A percentile compares a stretch with the other conserved stretches of the same genome.
These are phyloP conservation scores for Aspergillus jensenii DNA, from an alignment of 2,329 filamentous ascomycete genomes.

Conservation along the genomic window DNA sequence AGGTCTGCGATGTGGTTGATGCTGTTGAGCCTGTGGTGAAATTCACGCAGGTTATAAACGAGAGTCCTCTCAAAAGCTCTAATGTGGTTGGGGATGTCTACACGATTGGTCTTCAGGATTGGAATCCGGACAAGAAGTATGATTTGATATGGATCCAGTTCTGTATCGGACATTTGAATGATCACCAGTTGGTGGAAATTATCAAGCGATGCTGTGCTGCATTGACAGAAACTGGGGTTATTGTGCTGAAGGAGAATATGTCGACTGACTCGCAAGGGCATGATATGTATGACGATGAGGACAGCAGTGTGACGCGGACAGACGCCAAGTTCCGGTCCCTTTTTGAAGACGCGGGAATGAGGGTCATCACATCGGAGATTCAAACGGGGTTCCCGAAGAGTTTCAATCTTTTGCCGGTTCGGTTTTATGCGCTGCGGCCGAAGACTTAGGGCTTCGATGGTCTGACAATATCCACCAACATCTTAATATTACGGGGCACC, in stretches of 20 bases:
- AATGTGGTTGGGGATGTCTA: neutral
- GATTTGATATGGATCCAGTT: neutral
- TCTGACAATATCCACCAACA: no score
- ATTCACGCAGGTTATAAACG: neutral
- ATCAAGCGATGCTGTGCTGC: neutral
- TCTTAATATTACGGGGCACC: no score
- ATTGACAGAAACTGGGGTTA: neutral
- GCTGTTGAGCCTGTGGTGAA: conserved; percentile 73
- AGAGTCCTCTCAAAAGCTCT: neutral
- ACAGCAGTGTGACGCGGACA: neutral
- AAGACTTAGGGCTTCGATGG: neutral
- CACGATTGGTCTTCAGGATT: neutral
- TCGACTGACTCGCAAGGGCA: neutral
- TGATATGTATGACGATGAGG: neutral
- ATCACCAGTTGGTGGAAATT: neutral
- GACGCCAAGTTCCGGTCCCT: neutral
- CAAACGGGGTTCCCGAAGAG: neutral
- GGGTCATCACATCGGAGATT: neutral
- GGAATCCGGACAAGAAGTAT: neutral
- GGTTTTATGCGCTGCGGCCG: neutral
- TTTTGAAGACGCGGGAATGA: neutral
- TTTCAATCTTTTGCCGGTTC: neutral
- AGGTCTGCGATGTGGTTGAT: conserved; percentile 71
- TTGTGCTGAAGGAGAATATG: neutral
- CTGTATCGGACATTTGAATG: neutral